Percentiles rank a stretch among this genome's conserved stretches.
Conservation (phyloP, 2,329 filamentous ascomycete genomes). For the Aspergillus ustus region DNA sequence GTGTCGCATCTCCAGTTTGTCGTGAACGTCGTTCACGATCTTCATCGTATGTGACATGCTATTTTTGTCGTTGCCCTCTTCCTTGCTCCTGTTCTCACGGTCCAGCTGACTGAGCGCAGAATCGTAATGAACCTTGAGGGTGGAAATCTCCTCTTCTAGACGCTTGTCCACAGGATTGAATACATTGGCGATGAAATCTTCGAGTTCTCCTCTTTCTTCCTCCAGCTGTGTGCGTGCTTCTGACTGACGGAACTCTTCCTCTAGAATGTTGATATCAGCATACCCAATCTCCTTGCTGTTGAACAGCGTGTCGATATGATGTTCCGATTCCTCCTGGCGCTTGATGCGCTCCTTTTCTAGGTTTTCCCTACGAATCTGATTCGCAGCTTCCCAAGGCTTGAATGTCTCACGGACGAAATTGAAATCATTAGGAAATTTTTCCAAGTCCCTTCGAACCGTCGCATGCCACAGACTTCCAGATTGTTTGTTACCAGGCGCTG, state of each 20-base stretch:
- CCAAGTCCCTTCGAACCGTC: constrained; percentile 38
- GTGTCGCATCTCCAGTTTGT: constrained; percentile 55
- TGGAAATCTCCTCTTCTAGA: constrained; percentile 55
- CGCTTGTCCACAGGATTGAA: constrained; percentile 56
- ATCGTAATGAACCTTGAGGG: constrained; percentile 53
- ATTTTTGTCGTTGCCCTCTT: constrained; percentile 35
- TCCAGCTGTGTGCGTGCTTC: constrained; percentile 57
- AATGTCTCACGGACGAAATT: constrained; percentile 48
- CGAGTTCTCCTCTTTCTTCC: constrained; percentile 58
- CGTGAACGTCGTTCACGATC: constrained; percentile 51
- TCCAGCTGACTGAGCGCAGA: constrained; percentile 48
- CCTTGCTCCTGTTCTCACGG: constrained; percentile 43
- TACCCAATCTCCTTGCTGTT: constrained; percentile 62
- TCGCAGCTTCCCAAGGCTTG: constrained; percentile 53
- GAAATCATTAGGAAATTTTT: constrained; percentile 48
- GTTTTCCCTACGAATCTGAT: constrained; percentile 48
- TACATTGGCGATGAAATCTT: constrained; percentile 55
- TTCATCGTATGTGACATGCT: constrained; percentile 51
- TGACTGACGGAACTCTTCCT: constrained; percentile 59
- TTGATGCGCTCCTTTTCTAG: constrained; percentile 54
- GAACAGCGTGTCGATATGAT: constrained; percentile 59
- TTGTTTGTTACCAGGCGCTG: constrained; percentile 37
- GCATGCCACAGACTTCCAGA: constrained; percentile 40
- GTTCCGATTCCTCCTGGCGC: constrained; percentile 58
- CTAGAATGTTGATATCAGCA: constrained; percentile 59